phyloP scores from a whole-genome alignment of 768 basidiomycete species.

The Amanita phalloides region DNA sequence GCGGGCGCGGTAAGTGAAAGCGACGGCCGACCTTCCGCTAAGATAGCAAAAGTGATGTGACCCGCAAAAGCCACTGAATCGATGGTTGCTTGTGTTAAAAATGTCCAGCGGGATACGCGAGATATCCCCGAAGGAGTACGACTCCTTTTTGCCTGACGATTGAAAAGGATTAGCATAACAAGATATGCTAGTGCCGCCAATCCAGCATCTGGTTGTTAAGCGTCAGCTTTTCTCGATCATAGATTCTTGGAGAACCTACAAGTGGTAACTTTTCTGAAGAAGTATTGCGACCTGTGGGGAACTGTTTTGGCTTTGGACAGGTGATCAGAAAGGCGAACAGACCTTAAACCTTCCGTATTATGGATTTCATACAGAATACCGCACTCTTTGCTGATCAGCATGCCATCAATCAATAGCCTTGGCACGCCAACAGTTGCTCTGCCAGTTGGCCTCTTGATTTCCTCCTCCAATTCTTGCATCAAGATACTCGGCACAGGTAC shows the following conservation, averaged over 20 bases:
- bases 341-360: constrained; percentile 65
- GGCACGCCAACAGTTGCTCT: constrained; percentile 48
- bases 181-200: constrained; percentile 59
- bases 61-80: constrained; percentile 83
- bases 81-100: constrained; percentile 66
- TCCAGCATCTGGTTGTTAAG: constrained; percentile 50
- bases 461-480: constrained; percentile 65
- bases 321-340: constrained; percentile 7
- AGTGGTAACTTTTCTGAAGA: constrained; percentile 67
- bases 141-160: constrained; percentile 65
- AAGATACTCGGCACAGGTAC: constrained; percentile 37
- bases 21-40: constrained; percentile 75
- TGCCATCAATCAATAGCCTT: constrained; percentile 45
- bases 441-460: constrained; percentile 67
- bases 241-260: constrained; percentile 24
- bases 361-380: constrained; percentile 62
- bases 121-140: constrained; percentile 72
- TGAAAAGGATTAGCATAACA: constrained; percentile 50
- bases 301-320: not conserved
- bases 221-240: constrained; percentile 6
- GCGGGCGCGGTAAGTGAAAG: constrained; percentile 77
- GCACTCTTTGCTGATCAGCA: constrained; percentile 73
- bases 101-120: constrained; percentile 75
- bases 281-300: constrained; percentile 37
- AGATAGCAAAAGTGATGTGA: constrained; percentile 80